These are phyloP conservation scores for Moricandia arvensis DNA, from an alignment of 345 rosid genomes.

Conservation along the genomic window DNA sequence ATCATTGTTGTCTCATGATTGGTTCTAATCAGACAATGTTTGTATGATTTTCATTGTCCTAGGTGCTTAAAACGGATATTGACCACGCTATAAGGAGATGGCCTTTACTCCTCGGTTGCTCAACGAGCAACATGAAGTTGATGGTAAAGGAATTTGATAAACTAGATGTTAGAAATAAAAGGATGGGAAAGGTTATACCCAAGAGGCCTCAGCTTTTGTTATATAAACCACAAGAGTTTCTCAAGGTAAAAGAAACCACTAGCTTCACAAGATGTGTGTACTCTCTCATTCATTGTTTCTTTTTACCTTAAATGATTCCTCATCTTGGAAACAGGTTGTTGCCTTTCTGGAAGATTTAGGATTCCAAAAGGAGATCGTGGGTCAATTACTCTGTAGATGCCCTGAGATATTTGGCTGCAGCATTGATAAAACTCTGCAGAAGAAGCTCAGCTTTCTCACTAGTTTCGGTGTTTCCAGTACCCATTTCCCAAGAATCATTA, in stretches of 20 bases:
- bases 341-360: constrained; percentile 65
- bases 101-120: constrained; percentile 83
- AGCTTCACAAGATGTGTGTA: neutral
- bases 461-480: constrained; percentile 54
- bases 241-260: constrained; percentile 42
- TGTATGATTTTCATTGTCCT: constrained; percentile 9
- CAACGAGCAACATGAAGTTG: constrained; percentile 58
- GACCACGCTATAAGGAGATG: constrained; percentile 67
- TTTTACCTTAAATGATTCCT: neutral
- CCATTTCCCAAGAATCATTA: constrained; percentile 64
- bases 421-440: constrained; percentile 60
- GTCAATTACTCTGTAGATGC: constrained; percentile 66
- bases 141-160: constrained; percentile 59
- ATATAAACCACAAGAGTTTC: constrained; percentile 68
- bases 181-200: constrained; percentile 66
- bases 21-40: constrained; percentile 5
- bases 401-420: constrained; percentile 77
- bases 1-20: neutral
- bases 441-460: constrained; percentile 60
- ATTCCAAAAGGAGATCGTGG: constrained; percentile 53
- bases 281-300: neutral
- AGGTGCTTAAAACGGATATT: constrained; percentile 58
- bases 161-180: constrained; percentile 55
- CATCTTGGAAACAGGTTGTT: constrained; percentile 52
- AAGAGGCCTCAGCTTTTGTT: constrained; percentile 80